A percentile compares a stretch with the other conserved stretches of the same genome.
phyloP scores from a whole-genome alignment of 768 basidiomycete genomes.

The Pisolithus tinctorius region DNA sequence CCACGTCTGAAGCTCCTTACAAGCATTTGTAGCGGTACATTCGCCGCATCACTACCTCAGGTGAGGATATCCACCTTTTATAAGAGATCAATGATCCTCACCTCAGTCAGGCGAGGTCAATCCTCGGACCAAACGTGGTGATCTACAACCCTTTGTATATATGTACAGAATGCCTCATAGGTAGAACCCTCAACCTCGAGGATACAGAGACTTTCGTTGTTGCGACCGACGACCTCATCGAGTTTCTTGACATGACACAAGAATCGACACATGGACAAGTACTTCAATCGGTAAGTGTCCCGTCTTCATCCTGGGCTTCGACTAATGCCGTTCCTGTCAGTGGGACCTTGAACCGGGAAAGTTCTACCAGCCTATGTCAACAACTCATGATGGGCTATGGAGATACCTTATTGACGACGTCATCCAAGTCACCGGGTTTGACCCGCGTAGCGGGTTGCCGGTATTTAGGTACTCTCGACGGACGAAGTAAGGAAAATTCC shows the following conservation, averaged over 20 bases:
- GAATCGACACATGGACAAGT: not conserved
- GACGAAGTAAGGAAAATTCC: slow-evolving; percentile 1
- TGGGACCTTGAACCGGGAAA: not conserved
- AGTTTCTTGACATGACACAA: not conserved
- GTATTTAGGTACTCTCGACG: not conserved
- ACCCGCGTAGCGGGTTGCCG: too few relatives aligned
- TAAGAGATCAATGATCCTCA: too few relatives aligned
- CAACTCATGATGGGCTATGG: too few relatives aligned
- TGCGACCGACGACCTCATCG: not conserved
- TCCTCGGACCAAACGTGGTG: not conserved
- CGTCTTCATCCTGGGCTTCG: not conserved
- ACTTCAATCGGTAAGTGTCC: not conserved
- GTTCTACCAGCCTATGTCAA: too few relatives aligned
- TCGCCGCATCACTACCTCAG: slow-evolving; percentile 2
- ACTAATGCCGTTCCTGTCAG: not conserved
- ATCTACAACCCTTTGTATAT: not conserved
- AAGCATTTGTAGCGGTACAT: slow-evolving; percentile 1
- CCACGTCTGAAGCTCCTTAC: slow-evolving; percentile 1
- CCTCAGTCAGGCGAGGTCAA: not conserved
- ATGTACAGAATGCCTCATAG: not conserved
- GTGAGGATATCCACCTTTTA: not conserved
- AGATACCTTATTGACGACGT: too few relatives aligned
- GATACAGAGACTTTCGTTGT: not conserved
- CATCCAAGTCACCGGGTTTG: too few relatives aligned
- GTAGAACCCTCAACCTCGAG: not conserved